Percentiles rank a stretch among this genome's conserved stretches.
Evolutionary conservation across 352 stramenopile species (phyloP).

Genomic region (Phytophthora lateralis): DNA sequence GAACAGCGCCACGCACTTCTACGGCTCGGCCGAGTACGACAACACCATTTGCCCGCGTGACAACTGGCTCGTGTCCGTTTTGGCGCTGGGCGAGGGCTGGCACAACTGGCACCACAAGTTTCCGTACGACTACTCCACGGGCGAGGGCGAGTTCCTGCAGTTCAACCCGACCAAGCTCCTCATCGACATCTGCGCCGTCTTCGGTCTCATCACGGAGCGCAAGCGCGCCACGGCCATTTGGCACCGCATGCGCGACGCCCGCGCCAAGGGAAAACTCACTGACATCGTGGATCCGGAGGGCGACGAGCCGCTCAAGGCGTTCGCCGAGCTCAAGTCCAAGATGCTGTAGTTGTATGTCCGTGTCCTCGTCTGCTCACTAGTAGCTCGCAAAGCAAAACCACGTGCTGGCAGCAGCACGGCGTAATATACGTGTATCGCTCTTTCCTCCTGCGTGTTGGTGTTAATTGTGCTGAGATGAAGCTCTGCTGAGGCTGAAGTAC

Average conservation of each 20-base stretch:
- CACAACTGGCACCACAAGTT: slow-evolving; percentile 99
- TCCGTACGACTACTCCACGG: slow-evolving; percentile 98
- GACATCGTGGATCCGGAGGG: slow-evolving; percentile 47
- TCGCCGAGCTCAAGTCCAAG: slow-evolving; percentile 69
- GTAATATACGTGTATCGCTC: slow-evolving; percentile 24
- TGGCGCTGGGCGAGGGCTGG: slow-evolving; percentile 97
- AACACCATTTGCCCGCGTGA: slow-evolving; percentile 96
- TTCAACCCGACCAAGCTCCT: slow-evolving; percentile 99
- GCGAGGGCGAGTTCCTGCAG: slow-evolving; percentile 93
- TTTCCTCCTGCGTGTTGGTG: slow-evolving; percentile 1
- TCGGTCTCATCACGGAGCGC: slow-evolving; percentile 94
- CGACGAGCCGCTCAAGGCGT: slow-evolving; percentile 51
- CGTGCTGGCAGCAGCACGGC: background rate
- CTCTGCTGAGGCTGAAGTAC: slow-evolving; percentile 6
- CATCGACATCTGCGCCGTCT: slow-evolving; percentile 92
- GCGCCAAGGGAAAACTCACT: slow-evolving; percentile 38
- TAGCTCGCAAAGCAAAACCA: background rate
- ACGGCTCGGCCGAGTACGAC: slow-evolving; percentile 95
- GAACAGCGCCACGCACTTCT: slow-evolving; percentile 98
- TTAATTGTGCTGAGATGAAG: background rate
- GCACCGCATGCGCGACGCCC: slow-evolving; percentile 84
- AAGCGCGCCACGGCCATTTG: slow-evolving; percentile 95
- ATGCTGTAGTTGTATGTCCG: slow-evolving; percentile 39
- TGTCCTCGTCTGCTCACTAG: background rate
- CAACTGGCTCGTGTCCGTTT: slow-evolving; percentile 97